Conservation (phyloP, 305 asterid species). For the Solanum aculeatissimum region DNA sequence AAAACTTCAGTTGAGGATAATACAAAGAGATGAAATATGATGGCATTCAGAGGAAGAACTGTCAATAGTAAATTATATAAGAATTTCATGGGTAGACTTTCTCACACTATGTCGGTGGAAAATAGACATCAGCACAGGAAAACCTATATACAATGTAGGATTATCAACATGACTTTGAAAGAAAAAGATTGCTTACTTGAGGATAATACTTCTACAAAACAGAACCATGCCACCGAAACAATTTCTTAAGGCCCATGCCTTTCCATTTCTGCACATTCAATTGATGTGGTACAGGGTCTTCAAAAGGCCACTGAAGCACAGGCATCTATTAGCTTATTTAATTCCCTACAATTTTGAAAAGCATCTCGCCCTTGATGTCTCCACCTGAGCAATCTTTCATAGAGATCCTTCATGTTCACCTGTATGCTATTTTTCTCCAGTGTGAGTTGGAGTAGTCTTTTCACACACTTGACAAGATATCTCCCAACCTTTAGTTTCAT, state of each 20-base stretch:
- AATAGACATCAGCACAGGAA: not conserved
- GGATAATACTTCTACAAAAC: not conserved
- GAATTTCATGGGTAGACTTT: not conserved
- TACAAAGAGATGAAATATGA: not conserved
- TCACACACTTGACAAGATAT: slow-evolving; percentile 49
- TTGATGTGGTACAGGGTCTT: not conserved
- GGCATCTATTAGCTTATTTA: slow-evolving; percentile 29
- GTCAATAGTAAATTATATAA: not conserved
- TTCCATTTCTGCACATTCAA: not conserved
- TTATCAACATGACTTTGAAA: not conserved
- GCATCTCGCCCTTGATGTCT: slow-evolving; percentile 40
- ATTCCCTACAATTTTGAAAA: slow-evolving; percentile 26
- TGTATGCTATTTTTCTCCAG: slow-evolving; percentile 14
- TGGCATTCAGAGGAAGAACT: not conserved
- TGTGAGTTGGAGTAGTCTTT: slow-evolving; percentile 33
- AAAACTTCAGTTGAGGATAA: not conserved
- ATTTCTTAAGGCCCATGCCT: not conserved
- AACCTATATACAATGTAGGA: not conserved
- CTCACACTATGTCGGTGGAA: not conserved
- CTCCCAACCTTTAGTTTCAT: slow-evolving; percentile 38
- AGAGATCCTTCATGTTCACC: slow-evolving; percentile 40
- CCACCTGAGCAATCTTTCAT: slow-evolving; percentile 40
- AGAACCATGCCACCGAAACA: not conserved
- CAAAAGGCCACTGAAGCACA: slow-evolving; percentile 9
- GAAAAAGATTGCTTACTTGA: not conserved